phyloP scores from a whole-genome alignment of 2,329 filamentous ascomycete species.

The Aspergillus sp. region DNA sequence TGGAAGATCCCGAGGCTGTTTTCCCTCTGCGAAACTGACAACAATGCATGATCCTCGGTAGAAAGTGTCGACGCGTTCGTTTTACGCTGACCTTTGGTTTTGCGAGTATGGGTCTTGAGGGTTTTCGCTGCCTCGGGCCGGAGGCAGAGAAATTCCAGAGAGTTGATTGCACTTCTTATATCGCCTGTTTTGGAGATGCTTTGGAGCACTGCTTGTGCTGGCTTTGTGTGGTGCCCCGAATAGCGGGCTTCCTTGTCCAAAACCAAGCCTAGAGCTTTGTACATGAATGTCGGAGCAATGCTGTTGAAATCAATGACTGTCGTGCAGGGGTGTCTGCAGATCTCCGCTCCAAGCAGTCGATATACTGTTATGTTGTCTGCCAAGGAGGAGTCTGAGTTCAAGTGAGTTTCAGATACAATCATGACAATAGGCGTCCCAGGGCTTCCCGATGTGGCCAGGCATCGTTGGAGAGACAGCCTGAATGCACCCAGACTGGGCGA shows the following conservation, averaged over 20 bases:
- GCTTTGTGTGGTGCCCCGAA: slow-evolving; percentile 72
- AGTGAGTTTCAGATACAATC: slow-evolving; percentile 84
- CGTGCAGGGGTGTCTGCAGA: slow-evolving; percentile 76
- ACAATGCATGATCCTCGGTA: slow-evolving; percentile 75
- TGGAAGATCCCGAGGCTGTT: slow-evolving; percentile 93
- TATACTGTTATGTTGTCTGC: slow-evolving; percentile 93
- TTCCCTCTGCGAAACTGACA: slow-evolving; percentile 81
- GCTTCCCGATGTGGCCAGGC: slow-evolving; percentile 62
- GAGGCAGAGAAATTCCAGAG: slow-evolving; percentile 87
- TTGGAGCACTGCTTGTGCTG: slow-evolving; percentile 75
- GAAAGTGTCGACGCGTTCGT: slow-evolving; percentile 58
- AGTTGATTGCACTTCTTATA: slow-evolving; percentile 86
- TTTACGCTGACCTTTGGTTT: slow-evolving; percentile 60
- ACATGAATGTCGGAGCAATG: slow-evolving; percentile 80
- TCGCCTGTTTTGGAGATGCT: slow-evolving; percentile 84
- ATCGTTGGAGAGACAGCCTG: slow-evolving; percentile 71
- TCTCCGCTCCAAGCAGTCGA: slow-evolving; percentile 80
- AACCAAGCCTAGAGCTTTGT: slow-evolving; percentile 78
- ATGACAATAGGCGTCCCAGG: slow-evolving; percentile 74
- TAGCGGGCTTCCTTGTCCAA: slow-evolving; percentile 81
- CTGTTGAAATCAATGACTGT: slow-evolving; percentile 88
- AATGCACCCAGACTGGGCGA: slow-evolving; percentile 69
- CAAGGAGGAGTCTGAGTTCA: slow-evolving; percentile 74
- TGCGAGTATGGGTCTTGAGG: slow-evolving; percentile 72
- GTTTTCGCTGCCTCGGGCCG: slow-evolving; percentile 72